Evolutionary conservation across 495 filamentous ascomycete species (phyloP).

Genomic region (Penicillium taxi): DNA sequence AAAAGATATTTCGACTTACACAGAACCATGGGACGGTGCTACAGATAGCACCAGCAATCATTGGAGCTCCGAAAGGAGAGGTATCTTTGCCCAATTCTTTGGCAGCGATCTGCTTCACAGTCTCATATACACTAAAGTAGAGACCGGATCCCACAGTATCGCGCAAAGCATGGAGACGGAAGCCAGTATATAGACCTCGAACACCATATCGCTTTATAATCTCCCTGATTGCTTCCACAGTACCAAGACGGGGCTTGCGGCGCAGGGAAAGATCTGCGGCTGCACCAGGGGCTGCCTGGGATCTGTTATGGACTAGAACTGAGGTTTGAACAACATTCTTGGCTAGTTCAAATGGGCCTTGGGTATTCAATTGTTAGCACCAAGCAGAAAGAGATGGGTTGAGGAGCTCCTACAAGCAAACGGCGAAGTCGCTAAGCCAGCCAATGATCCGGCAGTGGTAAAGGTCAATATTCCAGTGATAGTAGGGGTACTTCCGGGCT

Average conservation of each 20-base stretch:
- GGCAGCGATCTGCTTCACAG: slow-evolving; percentile 73
- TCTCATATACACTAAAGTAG: slow-evolving; percentile 90
- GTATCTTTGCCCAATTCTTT: slow-evolving; percentile 39
- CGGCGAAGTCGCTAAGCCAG: slow-evolving; percentile 71
- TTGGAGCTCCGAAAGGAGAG: slow-evolving; percentile 34
- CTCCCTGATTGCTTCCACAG: slow-evolving; percentile 67
- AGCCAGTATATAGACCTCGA: slow-evolving; percentile 76
- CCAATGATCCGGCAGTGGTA: slow-evolving; percentile 66
- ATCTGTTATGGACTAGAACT: slow-evolving; percentile 65
- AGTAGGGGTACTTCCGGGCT: slow-evolving; percentile 59
- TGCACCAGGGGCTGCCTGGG: slow-evolving; percentile 47
- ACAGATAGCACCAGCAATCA: slow-evolving; percentile 41
- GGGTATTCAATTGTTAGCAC: background rate
- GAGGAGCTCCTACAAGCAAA: slow-evolving; percentile 65
- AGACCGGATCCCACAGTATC: slow-evolving; percentile 84
- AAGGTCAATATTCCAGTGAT: slow-evolving; percentile 65
- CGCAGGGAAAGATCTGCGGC: slow-evolving; percentile 57
- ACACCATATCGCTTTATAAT: slow-evolving; percentile 74
- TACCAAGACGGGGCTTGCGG: slow-evolving; percentile 67
- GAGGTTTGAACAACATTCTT: slow-evolving; percentile 89
- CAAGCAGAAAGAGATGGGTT: background rate
- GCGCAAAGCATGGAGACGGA: slow-evolving; percentile 70
- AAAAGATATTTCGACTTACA: slow-evolving; percentile 22
- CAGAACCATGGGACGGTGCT: slow-evolving; percentile 43
- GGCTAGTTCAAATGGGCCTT: slow-evolving; percentile 88